phyloP scores from a whole-genome alignment of 768 basidiomycete species.

The Strobilomyces echinocephalus region DNA sequence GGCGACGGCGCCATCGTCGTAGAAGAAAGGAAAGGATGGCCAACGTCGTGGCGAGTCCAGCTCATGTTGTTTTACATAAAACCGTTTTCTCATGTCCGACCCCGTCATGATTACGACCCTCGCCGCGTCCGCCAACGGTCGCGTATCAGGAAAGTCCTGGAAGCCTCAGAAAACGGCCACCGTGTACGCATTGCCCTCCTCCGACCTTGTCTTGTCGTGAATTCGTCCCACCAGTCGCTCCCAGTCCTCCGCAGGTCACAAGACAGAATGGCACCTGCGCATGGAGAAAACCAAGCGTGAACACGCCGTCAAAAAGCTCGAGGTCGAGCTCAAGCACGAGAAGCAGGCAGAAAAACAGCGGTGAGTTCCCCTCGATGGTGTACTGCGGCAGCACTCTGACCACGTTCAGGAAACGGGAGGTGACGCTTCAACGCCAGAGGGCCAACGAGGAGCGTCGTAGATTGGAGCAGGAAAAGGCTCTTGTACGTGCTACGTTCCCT shows the following conservation, averaged over 20 bases:
- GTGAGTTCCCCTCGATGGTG: slow-evolving; percentile 31
- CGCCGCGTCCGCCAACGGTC: slow-evolving; percentile 57
- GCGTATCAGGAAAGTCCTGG: slow-evolving; percentile 70
- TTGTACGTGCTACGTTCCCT: slow-evolving; percentile 6
- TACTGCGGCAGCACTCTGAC: neutral
- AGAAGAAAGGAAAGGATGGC: neutral
- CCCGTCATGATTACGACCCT: slow-evolving; percentile 23
- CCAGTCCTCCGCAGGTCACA: slow-evolving; percentile 59
- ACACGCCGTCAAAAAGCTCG: slow-evolving; percentile 67
- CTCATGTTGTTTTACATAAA: slow-evolving; percentile 24
- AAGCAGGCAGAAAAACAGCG: slow-evolving; percentile 63
- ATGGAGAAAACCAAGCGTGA: slow-evolving; percentile 65
- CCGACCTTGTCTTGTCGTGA: slow-evolving; percentile 5
- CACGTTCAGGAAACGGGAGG: slow-evolving; percentile 52
- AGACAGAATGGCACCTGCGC: slow-evolving; percentile 65
- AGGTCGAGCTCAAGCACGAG: slow-evolving; percentile 71
- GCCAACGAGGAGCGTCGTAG: slow-evolving; percentile 69
- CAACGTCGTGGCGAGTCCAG: neutral
- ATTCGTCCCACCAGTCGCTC: slow-evolving; percentile 48
- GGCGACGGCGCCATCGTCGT: slow-evolving; percentile 40
- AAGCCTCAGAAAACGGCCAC: slow-evolving; percentile 47
- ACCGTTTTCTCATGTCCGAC: slow-evolving; percentile 16
- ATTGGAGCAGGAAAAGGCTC: slow-evolving; percentile 38
- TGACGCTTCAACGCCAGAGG: slow-evolving; percentile 66
- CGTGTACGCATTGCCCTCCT: slow-evolving; percentile 35